A percentile compares a stretch with the other conserved stretches of the same genome.
Evolutionary conservation across 1,284 basidiomycete genomes (phyloP).

Genomic region (Farysia itapuensis): DNA sequence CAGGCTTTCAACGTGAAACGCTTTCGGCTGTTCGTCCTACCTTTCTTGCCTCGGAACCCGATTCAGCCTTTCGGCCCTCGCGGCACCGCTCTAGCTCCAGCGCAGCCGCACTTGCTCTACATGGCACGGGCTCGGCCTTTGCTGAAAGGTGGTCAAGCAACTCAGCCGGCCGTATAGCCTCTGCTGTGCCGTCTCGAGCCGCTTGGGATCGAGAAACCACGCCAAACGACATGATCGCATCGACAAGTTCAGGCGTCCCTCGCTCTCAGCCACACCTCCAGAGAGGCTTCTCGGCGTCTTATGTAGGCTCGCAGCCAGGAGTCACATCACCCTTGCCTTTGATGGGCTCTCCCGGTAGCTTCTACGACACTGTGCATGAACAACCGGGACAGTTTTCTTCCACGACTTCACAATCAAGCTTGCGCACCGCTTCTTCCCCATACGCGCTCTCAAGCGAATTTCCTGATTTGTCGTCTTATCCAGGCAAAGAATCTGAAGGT

Average conservation of each 20-base stretch:
- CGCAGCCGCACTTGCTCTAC: constrained; percentile 38
- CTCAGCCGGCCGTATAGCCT: constrained; percentile 12
- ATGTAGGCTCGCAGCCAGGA: constrained; percentile 16
- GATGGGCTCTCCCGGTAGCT: constrained; percentile 24
- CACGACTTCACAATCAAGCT: constrained; percentile 6
- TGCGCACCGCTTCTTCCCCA: constrained; percentile 12
- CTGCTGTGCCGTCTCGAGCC: constrained; percentile 7
- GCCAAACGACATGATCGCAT: no score
- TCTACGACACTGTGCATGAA: constrained; percentile 16
- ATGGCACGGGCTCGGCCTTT: constrained; percentile 12
- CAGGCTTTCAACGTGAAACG: constrained; percentile 13
- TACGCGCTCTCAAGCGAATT: constrained; percentile 14
- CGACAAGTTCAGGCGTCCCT: constrained; percentile 3
- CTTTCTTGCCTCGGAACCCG: background rate
- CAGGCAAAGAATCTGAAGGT: background rate
- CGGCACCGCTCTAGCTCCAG: constrained; percentile 43
- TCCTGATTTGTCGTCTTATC: constrained; percentile 18
- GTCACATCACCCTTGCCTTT: constrained; percentile 14
- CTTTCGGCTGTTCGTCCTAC: constrained; percentile 1
- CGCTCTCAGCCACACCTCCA: constrained; percentile 13
- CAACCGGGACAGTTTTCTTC: constrained; percentile 9
- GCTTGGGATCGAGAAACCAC: constrained; percentile 24
- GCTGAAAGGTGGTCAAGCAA: constrained; percentile 25
- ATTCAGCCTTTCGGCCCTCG: constrained; percentile 9
- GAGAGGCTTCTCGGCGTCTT: constrained; percentile 24